Conservation (phyloP, 83 land plant species). For the Picea abies region DNA sequence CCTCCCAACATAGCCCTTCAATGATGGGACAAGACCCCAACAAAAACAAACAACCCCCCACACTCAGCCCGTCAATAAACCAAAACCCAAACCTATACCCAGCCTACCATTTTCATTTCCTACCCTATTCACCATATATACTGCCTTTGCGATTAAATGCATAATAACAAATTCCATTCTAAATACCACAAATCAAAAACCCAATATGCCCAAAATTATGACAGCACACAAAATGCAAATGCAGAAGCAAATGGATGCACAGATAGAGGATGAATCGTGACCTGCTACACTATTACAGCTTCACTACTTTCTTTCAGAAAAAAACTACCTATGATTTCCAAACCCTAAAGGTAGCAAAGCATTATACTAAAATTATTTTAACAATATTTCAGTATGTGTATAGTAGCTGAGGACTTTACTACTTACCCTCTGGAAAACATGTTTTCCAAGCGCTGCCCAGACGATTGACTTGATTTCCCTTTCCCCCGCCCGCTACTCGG, state of each 20-base stretch:
- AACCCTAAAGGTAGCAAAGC: not conserved
- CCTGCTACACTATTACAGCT: not conserved
- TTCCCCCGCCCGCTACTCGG: not conserved
- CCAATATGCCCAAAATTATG: not conserved
- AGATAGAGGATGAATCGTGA: not conserved
- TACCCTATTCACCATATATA: slow-evolving; percentile 9
- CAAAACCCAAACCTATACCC: slow-evolving; percentile 13
- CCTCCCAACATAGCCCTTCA: slow-evolving; percentile 51
- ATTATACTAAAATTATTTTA: not conserved
- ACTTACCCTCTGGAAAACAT: slow-evolving; percentile 18
- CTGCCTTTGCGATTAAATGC: not conserved
- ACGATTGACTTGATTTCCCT: not conserved
- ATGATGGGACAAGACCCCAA: slow-evolving; percentile 28
- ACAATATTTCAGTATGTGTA: not conserved
- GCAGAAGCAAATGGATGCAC: too few species aligned
- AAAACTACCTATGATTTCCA: not conserved
- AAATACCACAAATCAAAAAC: not conserved
- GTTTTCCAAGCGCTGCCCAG: slow-evolving; percentile 6
- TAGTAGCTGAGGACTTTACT: not conserved
- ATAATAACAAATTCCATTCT: not conserved
- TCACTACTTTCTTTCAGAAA: not conserved
- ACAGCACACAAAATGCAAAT: too few species aligned
- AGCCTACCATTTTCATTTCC: slow-evolving; percentile 2
- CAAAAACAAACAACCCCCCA: slow-evolving; percentile 35
- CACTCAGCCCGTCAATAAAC: slow-evolving; percentile 20